Evolutionary conservation across 352 stramenopile species (phyloP).

Genomic region (Globisporangium canariense): DNA sequence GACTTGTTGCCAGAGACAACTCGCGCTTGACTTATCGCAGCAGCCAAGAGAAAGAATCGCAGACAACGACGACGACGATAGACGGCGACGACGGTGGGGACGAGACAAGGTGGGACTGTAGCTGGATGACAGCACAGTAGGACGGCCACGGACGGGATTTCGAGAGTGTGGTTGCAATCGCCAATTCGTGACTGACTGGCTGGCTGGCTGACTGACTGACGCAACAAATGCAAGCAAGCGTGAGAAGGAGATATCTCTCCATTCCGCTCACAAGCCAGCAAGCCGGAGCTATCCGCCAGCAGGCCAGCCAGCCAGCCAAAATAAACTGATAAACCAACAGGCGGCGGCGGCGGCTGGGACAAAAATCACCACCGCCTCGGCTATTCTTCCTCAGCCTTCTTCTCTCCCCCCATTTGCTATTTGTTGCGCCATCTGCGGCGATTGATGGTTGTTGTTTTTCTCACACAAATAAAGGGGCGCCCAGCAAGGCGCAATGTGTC

Average conservation of each 20-base stretch:
- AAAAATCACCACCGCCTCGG: not conserved
- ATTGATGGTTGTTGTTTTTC: slow-evolving; percentile 6
- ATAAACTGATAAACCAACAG: not conserved
- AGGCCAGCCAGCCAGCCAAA: not conserved
- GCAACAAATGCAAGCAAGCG: too few species aligned
- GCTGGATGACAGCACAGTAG: not conserved
- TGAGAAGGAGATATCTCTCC: not conserved
- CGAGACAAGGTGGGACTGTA: not conserved
- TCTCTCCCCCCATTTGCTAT: slow-evolving; percentile 3
- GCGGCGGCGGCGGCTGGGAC: not conserved
- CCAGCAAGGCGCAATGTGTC: not conserved
- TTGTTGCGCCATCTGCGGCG: slow-evolving; percentile 5
- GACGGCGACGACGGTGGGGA: not conserved
- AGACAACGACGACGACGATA: not conserved
- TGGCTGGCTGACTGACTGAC: not conserved
- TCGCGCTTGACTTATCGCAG: slow-evolving; percentile 6
- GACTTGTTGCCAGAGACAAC: not conserved
- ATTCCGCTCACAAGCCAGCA: not conserved
- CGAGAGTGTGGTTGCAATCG: not conserved
- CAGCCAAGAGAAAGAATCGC: too few species aligned
- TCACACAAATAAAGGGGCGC: not conserved
- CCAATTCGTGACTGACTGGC: slow-evolving; percentile 8
- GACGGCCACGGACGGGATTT: slow-evolving; percentile 2
- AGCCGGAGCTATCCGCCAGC: slow-evolving; percentile 2
- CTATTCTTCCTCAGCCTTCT: not conserved